These are phyloP conservation scores for Stephanodiscus triporus DNA, from an alignment of 108 stramenopile species.

Conservation along the genomic window DNA sequence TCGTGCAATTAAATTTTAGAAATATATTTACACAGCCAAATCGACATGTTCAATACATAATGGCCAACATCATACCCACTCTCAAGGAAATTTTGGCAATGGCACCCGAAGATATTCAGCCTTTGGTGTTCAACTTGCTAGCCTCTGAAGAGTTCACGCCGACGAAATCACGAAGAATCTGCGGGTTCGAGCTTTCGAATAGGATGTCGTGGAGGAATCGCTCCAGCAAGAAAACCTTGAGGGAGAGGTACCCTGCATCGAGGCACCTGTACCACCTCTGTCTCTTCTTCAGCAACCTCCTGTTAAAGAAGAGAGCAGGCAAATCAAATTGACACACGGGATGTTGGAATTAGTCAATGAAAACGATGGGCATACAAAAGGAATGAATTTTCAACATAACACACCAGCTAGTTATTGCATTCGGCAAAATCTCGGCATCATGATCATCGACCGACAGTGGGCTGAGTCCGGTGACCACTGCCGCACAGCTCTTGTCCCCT, in stretches of 20 bases:
- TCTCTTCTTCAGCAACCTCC: conserved; percentile 84
- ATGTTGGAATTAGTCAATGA: background rate
- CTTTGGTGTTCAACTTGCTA: conserved; percentile 44
- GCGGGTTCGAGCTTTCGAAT: conserved; percentile 87
- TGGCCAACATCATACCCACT: no score
- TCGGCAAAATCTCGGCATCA: conserved; percentile 72
- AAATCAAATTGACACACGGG: background rate
- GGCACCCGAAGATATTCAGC: no score
- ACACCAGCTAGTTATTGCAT: conserved; percentile 84
- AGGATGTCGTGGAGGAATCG: conserved; percentile 95
- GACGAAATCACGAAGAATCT: conserved; percentile 80
- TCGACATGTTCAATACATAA: no score
- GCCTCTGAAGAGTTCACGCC: conserved; percentile 41
- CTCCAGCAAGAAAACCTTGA: conserved; percentile 96
- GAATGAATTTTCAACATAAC: background rate
- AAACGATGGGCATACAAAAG: background rate
- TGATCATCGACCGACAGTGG: conserved; percentile 80
- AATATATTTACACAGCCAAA: no score
- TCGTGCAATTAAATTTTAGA: no score
- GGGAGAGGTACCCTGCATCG: conserved; percentile 90
- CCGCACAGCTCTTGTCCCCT: conserved; percentile 75
- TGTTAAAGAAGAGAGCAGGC: conserved; percentile 25
- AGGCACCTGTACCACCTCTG: conserved; percentile 94
- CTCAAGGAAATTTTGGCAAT: no score
- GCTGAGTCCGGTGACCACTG: conserved; percentile 76